Percentiles rank a stretch among this genome's conserved stretches.
These are phyloP conservation scores for Sclerotinia borealis DNA, from an alignment of 2,329 filamentous ascomycete genomes.

Conservation along the genomic window DNA sequence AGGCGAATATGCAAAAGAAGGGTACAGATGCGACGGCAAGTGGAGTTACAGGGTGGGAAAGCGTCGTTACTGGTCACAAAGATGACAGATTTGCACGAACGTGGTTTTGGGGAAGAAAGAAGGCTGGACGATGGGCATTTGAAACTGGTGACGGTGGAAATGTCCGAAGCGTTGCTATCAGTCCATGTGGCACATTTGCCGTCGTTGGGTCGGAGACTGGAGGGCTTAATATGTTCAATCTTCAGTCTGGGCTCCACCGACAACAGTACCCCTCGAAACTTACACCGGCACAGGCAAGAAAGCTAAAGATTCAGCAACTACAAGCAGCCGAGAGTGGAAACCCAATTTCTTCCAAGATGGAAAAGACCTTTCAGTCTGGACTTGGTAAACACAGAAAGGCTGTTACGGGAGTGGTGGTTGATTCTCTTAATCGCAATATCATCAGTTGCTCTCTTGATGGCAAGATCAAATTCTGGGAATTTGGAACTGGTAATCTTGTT, in stretches of 20 bases:
- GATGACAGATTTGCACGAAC: conserved; percentile 80
- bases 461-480: conserved; percentile 96
- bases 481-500: conserved; percentile 71
- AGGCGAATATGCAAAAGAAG: conserved; percentile 54
- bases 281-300: conserved; percentile 71
- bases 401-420: conserved; percentile 80
- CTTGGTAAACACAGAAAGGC: conserved; percentile 72
- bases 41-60: conserved; percentile 90
- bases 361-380: conserved; percentile 33
- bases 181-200: conserved; percentile 88
- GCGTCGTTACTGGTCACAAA: conserved; percentile 86
- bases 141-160: conserved; percentile 77
- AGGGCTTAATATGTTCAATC: conserved; percentile 88
- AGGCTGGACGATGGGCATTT: conserved; percentile 88
- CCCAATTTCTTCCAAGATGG: conserved; percentile 15
- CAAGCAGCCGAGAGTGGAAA: conserved; percentile 30
- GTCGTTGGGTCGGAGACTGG: conserved; percentile 79
- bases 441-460: conserved; percentile 87
- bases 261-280: conserved; percentile 79
- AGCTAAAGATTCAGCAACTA: conserved; percentile 61
- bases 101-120: conserved; percentile 97
- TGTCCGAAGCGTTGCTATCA: conserved; percentile 82
- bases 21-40: conserved; percentile 64
- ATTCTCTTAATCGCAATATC: conserved; percentile 80
- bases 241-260: conserved; percentile 86